A percentile compares a stretch with the other conserved stretches of the same genome.
These are phyloP conservation scores for Xerocomus nothofagi DNA, from an alignment of 1,284 basidiomycete species.

Conservation along the genomic window DNA sequence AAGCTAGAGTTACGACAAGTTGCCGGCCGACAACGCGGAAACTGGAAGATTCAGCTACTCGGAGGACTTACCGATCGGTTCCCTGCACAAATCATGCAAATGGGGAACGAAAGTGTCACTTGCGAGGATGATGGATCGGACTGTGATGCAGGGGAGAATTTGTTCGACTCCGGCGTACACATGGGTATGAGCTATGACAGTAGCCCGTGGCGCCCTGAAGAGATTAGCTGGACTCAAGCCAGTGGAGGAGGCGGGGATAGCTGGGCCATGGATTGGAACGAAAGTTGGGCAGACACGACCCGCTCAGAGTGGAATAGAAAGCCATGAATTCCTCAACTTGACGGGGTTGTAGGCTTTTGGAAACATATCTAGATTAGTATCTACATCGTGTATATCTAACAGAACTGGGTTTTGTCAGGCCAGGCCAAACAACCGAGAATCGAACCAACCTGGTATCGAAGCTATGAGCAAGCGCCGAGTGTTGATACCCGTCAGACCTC, in stretches of 20 bases:
- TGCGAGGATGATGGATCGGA: conserved; percentile 23
- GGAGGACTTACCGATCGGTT: conserved; percentile 9
- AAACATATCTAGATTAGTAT: conserved; percentile 24
- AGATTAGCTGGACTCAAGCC: conserved; percentile 19
- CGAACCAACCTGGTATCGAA: conserved; percentile 28
- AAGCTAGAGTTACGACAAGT: conserved; percentile 24
- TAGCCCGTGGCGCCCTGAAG: conserved; percentile 6
- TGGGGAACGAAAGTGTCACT: conserved; percentile 12
- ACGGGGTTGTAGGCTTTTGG: background rate
- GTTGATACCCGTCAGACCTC: conserved; percentile 18
- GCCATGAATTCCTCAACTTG: background rate
- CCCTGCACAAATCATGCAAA: conserved; percentile 3
- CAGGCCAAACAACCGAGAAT: background rate
- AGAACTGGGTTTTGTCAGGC: conserved; percentile 8
- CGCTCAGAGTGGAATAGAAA: conserved; percentile 1
- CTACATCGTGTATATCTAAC: conserved; percentile 29
- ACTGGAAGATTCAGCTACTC: conserved; percentile 30
- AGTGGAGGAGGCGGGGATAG: conserved; percentile 1
- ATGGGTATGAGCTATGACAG: conserved; percentile 14
- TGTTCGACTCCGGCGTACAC: conserved; percentile 31
- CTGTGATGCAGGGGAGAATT: conserved; percentile 16
- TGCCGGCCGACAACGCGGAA: conserved; percentile 23
- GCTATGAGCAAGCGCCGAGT: background rate
- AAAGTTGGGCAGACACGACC: background rate
- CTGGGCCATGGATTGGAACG: conserved; percentile 10